Evolutionary conservation across 257 asterid genomes (phyloP).

Genomic region (Leptodermis oblonga): DNA sequence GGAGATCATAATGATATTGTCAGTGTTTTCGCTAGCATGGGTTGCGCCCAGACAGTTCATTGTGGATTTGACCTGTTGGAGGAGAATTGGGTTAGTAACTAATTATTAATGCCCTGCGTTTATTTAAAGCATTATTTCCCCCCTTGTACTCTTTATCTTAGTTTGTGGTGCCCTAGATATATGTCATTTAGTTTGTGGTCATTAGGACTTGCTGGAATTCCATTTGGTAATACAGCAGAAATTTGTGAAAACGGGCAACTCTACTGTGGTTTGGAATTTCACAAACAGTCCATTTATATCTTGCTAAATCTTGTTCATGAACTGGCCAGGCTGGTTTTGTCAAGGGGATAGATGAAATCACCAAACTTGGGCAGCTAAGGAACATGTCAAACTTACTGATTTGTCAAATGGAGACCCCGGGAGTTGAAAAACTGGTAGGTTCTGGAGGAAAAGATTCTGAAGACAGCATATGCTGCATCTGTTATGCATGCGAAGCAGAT

Average conservation of each 20-base stretch:
- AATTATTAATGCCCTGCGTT: slow-evolving; percentile 6
- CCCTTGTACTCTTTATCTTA: background rate
- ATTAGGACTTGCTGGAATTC: background rate
- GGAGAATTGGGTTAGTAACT: slow-evolving; percentile 67
- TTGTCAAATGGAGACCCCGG: slow-evolving; percentile 45
- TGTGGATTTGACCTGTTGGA: slow-evolving; percentile 73
- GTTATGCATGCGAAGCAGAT: slow-evolving; percentile 56
- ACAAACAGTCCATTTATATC: background rate
- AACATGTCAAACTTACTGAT: slow-evolving; percentile 57
- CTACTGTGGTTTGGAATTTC: background rate
- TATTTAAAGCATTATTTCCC: background rate
- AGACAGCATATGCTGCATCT: slow-evolving; percentile 73
- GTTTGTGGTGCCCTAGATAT: background rate
- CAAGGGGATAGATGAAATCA: slow-evolving; percentile 51
- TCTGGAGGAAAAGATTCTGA: slow-evolving; percentile 45
- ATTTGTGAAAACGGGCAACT: too few species aligned
- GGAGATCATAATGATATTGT: slow-evolving; percentile 59
- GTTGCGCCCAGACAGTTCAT: slow-evolving; percentile 68
- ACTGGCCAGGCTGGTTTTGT: slow-evolving; percentile 55
- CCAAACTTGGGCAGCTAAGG: slow-evolving; percentile 58
- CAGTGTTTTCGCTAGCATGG: slow-evolving; percentile 76
- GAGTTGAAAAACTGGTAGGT: slow-evolving; percentile 28
- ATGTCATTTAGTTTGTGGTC: background rate
- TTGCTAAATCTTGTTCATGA: slow-evolving; percentile 9
- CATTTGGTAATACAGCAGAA: too few species aligned